Percentiles rank a stretch among this genome's conserved stretches.
These are phyloP conservation scores for Fusarium pseudonygamai DNA, from an alignment of 2,329 filamentous ascomycete genomes.

Conservation along the genomic window DNA sequence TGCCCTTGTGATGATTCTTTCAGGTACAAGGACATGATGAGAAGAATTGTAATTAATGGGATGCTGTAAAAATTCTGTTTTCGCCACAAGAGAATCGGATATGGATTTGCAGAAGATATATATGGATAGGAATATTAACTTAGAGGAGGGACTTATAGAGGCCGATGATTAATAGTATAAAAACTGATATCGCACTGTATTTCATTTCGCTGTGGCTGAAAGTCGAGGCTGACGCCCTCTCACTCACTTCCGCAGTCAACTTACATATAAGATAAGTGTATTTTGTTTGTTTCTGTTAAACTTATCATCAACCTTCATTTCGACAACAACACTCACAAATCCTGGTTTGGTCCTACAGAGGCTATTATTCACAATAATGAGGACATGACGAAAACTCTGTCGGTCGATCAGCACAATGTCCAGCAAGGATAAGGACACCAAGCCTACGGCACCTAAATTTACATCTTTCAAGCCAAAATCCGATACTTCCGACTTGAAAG, in stretches of 20 bases:
- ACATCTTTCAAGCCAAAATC: conserved; percentile 69
- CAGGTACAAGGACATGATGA: neutral
- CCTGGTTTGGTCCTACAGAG: too few species aligned
- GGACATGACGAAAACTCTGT: conserved; percentile 19
- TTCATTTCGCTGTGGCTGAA: conserved; percentile 7
- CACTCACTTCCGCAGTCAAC: neutral
- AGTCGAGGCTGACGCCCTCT: neutral
- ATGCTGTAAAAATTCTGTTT: neutral
- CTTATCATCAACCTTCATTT: neutral
- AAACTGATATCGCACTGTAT: neutral
- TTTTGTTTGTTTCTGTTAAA: neutral
- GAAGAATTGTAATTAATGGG: neutral
- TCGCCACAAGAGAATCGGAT: too few species aligned
- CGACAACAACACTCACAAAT: neutral
- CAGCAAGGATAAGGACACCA: conserved; percentile 36
- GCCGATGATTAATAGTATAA: neutral
- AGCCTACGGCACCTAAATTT: conserved; percentile 70
- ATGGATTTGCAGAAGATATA: neutral
- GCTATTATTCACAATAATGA: neutral
- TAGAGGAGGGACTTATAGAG: neutral
- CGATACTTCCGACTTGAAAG: conserved; percentile 29
- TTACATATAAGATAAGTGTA: conserved; percentile 9
- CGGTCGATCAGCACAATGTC: conserved; percentile 40
- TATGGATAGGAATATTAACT: neutral
- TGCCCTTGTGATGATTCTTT: neutral